Conservation (phyloP, 2,329 filamentous ascomycete species). For the Hypoxylon sp. region DNA sequence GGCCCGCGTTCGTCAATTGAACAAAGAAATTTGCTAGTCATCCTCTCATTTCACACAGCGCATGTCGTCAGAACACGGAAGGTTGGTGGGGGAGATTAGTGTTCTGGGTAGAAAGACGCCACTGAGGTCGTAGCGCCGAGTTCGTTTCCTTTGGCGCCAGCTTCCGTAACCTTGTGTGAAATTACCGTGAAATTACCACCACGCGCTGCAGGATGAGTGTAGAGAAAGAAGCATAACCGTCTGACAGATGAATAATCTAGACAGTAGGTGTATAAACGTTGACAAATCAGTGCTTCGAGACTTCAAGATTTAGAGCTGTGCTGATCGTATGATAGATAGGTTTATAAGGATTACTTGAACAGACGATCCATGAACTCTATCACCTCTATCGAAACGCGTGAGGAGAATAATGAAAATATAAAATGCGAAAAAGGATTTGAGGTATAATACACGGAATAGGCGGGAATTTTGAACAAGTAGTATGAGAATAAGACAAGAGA, state of each 20-base stretch:
- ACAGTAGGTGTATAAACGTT: constrained; percentile 12
- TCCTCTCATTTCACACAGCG: constrained; percentile 23
- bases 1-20: constrained; percentile 16
- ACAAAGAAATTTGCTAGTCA: constrained; percentile 23
- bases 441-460: constrained; percentile 16
- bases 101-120: constrained; percentile 17
- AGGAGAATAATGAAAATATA: constrained; percentile 7
- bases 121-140: constrained; percentile 9
- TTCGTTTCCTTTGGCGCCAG: constrained; percentile 17
- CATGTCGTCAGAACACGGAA: constrained; percentile 23
- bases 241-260: constrained; percentile 1
- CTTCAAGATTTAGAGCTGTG: no score
- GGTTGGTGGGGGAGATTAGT: constrained; percentile 28
- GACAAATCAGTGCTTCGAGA: constrained; percentile 6
- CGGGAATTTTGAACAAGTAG: constrained; percentile 7
- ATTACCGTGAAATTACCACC: no score
- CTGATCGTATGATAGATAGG: constrained; percentile 12
- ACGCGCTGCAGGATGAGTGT: constrained; percentile 8
- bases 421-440: constrained; percentile 3
- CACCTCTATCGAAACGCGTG: constrained; percentile 5
- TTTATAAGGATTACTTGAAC: constrained; percentile 16
- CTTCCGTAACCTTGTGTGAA: constrained; percentile 24
- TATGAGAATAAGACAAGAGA: constrained; percentile 15
- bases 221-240: constrained; percentile 16
- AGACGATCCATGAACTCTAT: constrained; percentile 2